Evolutionary conservation across 768 basidiomycete genomes (phyloP).

Genomic region (Favolaschia claudopus): DNA sequence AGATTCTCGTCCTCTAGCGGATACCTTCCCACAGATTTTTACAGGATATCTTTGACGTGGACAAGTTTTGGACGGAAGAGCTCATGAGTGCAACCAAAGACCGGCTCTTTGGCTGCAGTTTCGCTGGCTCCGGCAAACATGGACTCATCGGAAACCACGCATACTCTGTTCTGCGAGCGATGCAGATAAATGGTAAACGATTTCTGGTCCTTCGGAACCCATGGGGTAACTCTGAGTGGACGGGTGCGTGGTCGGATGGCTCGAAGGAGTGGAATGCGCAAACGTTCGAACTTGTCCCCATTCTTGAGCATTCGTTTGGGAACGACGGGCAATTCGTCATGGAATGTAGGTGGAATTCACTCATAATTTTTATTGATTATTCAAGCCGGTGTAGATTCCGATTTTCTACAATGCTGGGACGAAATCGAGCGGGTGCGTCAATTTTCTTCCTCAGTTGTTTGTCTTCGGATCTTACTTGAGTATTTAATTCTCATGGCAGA

Average conservation of each 20-base stretch:
- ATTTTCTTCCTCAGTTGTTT: background rate
- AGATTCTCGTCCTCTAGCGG: background rate
- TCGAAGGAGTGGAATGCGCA: constrained; percentile 63
- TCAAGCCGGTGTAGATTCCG: background rate
- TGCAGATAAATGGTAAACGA: constrained; percentile 54
- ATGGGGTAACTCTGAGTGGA: constrained; percentile 60
- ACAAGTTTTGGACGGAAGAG: constrained; percentile 40
- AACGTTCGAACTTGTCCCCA: constrained; percentile 51
- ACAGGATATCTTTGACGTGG: constrained; percentile 40
- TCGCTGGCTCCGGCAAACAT: constrained; percentile 37
- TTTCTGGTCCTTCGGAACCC: constrained; percentile 62
- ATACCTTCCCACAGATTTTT: background rate
- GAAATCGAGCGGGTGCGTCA: background rate
- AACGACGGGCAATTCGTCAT: constrained; percentile 62
- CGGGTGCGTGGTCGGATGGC: constrained; percentile 61
- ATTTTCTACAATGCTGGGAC: constrained; percentile 16
- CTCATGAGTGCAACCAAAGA: constrained; percentile 35
- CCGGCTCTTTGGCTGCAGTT: constrained; percentile 38
- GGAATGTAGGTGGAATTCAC: constrained; percentile 51
- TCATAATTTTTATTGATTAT: background rate
- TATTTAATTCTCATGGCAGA: constrained; percentile 2
- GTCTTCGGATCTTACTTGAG: too few species aligned
- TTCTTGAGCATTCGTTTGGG: constrained; percentile 56
- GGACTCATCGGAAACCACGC: constrained; percentile 53
- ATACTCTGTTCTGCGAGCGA: constrained; percentile 56